These are phyloP conservation scores for Sporothrix globosa DNA, from an alignment of 2,329 filamentous ascomycete genomes.

Conservation along the genomic window DNA sequence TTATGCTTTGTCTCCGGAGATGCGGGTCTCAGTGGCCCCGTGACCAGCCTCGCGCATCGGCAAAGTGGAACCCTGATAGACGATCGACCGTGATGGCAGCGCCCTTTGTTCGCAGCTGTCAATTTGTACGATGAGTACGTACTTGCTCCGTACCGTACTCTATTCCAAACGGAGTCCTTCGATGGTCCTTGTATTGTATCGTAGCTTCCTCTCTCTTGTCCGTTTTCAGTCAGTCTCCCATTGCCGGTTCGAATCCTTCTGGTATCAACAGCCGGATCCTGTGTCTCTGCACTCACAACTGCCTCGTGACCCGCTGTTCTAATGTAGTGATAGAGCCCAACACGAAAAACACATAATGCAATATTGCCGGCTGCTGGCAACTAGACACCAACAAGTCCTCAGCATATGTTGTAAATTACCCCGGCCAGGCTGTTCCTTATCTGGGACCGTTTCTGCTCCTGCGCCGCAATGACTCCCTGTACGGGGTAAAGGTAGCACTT, in stretches of 20 bases:
- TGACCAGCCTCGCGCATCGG: conserved; percentile 16
- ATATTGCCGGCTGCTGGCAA: neutral
- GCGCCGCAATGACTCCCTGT: conserved; percentile 11
- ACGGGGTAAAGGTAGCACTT: neutral
- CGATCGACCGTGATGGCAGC: neutral
- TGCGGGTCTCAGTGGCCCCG: neutral
- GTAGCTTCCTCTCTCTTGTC: too few species aligned
- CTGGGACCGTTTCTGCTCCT: neutral
- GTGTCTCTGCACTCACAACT: neutral
- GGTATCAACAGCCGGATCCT: neutral
- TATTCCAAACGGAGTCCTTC: conserved; percentile 1
- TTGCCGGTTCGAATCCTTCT: conserved; percentile 5
- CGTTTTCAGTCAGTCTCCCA: neutral
- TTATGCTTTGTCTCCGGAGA: neutral
- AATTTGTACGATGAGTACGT: neutral
- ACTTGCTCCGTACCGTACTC: neutral
- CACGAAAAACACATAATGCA: neutral
- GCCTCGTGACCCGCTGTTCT: neutral
- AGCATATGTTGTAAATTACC: neutral
- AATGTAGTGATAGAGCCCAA: neutral
- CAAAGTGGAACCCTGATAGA: conserved; percentile 8
- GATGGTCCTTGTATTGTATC: neutral
- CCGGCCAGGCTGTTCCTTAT: conserved; percentile 1
- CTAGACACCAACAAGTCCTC: neutral
- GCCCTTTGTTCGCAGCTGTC: neutral